phyloP scores from a whole-genome alignment of 2,329 filamentous ascomycete species.

The Hypoxylon sp. region DNA sequence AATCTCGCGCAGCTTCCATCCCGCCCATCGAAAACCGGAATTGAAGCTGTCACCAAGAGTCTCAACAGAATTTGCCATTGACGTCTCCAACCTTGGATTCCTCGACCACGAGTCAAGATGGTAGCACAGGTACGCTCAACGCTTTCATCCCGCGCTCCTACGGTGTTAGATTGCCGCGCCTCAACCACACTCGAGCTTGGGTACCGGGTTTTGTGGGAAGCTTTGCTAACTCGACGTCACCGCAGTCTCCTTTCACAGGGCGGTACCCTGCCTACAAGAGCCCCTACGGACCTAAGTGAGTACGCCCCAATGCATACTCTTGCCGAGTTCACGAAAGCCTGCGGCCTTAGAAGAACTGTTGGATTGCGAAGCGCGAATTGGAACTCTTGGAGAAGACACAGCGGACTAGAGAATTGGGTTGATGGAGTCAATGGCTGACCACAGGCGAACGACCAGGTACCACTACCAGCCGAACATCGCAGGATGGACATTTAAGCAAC shows the following conservation, averaged over 20 bases:
- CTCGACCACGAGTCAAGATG: constrained; percentile 45
- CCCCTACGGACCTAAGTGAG: constrained; percentile 75
- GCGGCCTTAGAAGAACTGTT: too few relatives aligned
- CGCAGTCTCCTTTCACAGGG: constrained; percentile 62
- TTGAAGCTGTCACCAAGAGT: constrained; percentile 44
- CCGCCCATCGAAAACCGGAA: constrained; percentile 28
- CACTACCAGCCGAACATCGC: constrained; percentile 67
- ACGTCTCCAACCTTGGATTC: constrained; percentile 24
- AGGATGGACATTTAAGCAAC: constrained; percentile 64
- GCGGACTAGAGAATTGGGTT: neutral
- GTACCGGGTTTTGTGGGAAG: neutral
- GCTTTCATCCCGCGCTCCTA: neutral
- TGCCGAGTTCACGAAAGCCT: neutral
- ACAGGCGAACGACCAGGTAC: constrained; percentile 61
- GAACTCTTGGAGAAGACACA: constrained; percentile 3
- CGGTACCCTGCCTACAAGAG: constrained; percentile 66
- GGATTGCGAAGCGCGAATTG: neutral
- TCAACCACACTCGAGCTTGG: neutral
- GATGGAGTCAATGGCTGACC: constrained; percentile 27
- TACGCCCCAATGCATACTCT: constrained; percentile 44
- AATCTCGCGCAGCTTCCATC: constrained; percentile 49
- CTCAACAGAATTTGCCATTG: constrained; percentile 43
- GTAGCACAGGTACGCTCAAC: constrained; percentile 44
- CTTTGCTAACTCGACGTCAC: constrained; percentile 35
- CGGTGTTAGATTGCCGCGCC: neutral